Conservation (phyloP, 2,329 filamentous ascomycete genomes). For the Allantophomopsis lycopodina region DNA sequence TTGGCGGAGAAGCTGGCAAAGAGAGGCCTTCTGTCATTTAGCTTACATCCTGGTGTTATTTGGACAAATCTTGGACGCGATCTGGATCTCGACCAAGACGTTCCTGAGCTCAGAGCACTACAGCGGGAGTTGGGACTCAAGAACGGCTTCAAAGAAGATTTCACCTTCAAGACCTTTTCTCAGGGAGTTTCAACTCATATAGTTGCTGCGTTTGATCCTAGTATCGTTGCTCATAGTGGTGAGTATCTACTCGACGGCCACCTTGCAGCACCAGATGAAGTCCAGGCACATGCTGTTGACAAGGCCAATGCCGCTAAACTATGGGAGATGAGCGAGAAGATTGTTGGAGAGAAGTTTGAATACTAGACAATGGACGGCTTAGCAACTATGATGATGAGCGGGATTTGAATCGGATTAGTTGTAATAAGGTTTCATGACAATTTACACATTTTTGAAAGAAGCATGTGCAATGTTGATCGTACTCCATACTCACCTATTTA, state of each 20-base stretch:
- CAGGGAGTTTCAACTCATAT: constrained; percentile 1
- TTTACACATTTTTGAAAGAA: too few species aligned
- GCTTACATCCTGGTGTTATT: constrained; percentile 2
- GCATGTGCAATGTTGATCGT: too few species aligned
- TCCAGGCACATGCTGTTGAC: background rate
- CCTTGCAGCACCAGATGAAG: background rate
- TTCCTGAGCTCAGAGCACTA: too few species aligned
- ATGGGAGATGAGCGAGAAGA: constrained; percentile 3
- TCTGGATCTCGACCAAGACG: too few species aligned
- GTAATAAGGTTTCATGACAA: too few species aligned
- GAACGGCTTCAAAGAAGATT: too few species aligned
- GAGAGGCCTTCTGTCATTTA: background rate
- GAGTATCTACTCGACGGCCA: constrained; percentile 2
- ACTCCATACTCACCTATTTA: too few species aligned
- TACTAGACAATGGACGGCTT: background rate
- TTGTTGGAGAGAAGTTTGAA: constrained; percentile 4
- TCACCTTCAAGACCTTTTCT: background rate
- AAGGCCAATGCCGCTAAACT: background rate
- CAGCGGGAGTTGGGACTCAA: too few species aligned
- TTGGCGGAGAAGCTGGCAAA: constrained; percentile 1
- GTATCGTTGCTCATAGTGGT: background rate
- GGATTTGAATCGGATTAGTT: too few species aligned
- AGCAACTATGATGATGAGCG: too few species aligned
- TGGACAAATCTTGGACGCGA: background rate
- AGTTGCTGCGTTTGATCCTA: constrained; percentile 1